Conservation (phyloP, 768 basidiomycete species). For the Strobilomyces confusus region DNA sequence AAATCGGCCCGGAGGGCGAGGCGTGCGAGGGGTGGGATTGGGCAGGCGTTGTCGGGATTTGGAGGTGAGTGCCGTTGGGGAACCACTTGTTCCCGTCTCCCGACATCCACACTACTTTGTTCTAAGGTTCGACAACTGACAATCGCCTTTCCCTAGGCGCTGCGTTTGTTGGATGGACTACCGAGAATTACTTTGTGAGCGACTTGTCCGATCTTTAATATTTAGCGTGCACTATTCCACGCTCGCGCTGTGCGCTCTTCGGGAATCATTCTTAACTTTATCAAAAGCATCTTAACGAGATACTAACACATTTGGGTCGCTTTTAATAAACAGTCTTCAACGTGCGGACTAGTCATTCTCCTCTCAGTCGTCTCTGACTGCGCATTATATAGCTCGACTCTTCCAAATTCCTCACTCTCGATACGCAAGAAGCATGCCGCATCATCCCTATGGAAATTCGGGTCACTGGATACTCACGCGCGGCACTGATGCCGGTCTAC, state of each 20-base stretch:
- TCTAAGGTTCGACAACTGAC: background rate
- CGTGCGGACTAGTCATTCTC: conserved; percentile 3
- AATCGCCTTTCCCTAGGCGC: conserved; percentile 33
- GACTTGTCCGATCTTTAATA: background rate
- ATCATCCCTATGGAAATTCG: conserved; percentile 52
- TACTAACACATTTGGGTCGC: background rate
- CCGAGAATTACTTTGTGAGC: conserved; percentile 48
- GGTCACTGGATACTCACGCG: conserved; percentile 35
- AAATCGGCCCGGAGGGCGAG: conserved; percentile 17
- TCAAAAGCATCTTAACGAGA: background rate
- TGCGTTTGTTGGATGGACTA: conserved; percentile 61
- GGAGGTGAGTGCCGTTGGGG: conserved; percentile 42
- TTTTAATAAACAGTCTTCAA: conserved; percentile 20
- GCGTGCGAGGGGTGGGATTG: conserved; percentile 51
- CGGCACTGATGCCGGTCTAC: conserved; percentile 19
- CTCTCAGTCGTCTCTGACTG: background rate
- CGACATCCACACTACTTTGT: background rate
- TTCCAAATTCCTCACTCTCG: conserved; percentile 29
- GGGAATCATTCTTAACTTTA: background rate
- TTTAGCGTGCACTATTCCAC: background rate
- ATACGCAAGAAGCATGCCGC: conserved; percentile 43
- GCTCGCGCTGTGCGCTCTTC: too few species aligned
- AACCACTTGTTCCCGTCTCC: background rate
- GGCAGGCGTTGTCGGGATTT: conserved; percentile 52
- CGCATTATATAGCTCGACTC: conserved; percentile 17